Conservation (phyloP, 2,329 filamentous ascomycete genomes). For the Xylariales sp. region DNA sequence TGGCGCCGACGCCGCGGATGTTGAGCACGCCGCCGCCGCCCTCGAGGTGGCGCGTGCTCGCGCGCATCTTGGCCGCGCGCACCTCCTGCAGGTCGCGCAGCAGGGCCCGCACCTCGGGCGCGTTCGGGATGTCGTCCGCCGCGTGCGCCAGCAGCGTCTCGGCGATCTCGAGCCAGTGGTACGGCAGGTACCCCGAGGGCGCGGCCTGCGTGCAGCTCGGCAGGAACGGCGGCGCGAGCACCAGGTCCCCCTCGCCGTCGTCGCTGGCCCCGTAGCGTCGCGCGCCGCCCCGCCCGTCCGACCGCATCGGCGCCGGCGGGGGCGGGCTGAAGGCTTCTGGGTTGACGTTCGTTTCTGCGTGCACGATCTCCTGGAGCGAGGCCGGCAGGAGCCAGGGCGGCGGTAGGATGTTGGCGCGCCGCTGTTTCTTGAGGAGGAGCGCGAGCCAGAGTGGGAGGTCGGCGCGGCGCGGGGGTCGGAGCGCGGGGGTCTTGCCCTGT, state of each 20-base stretch:
- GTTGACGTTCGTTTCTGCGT: slow-evolving; percentile 80
- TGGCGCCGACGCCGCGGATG: slow-evolving; percentile 81
- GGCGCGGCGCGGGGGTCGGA: slow-evolving; percentile 84
- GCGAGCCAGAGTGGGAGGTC: slow-evolving; percentile 93
- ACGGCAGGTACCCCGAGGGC: slow-evolving; percentile 79
- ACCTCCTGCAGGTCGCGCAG: slow-evolving; percentile 88
- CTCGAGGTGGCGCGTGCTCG: slow-evolving; percentile 77
- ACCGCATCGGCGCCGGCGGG: slow-evolving; percentile 71
- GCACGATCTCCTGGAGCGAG: slow-evolving; percentile 80
- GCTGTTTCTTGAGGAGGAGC: slow-evolving; percentile 91
- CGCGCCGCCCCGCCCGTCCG: slow-evolving; percentile 59
- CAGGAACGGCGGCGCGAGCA: slow-evolving; percentile 79
- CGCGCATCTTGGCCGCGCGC: slow-evolving; percentile 87
- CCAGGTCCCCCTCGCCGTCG: slow-evolving; percentile 33
- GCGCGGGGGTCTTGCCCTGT: slow-evolving; percentile 76
- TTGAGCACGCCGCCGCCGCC: slow-evolving; percentile 77
- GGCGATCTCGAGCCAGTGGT: slow-evolving; percentile 93
- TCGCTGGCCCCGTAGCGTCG: slow-evolving; percentile 46
- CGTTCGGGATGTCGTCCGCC: slow-evolving; percentile 80
- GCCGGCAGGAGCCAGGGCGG: slow-evolving; percentile 87
- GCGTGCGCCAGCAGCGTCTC: slow-evolving; percentile 89
- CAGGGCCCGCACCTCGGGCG: slow-evolving; percentile 79
- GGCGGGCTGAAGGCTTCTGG: slow-evolving; percentile 81
- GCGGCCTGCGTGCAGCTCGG: slow-evolving; percentile 77
- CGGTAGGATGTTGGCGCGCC: slow-evolving; percentile 90